Conservation (phyloP, 208 protist genomes). For the Wallacemonas sp. region DNA sequence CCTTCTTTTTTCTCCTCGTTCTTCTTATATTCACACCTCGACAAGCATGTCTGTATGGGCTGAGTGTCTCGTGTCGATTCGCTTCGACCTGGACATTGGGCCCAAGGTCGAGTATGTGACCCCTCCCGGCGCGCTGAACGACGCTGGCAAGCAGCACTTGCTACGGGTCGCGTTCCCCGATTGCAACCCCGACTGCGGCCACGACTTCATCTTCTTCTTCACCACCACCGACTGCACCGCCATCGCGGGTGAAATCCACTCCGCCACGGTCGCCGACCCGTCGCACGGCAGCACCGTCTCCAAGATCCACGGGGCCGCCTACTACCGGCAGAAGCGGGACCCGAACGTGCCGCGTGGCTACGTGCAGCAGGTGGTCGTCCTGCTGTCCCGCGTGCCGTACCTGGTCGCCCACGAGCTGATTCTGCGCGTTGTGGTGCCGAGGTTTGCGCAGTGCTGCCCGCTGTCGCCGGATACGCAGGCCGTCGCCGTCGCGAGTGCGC, state of each 20-base stretch:
- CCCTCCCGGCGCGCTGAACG: slow-evolving; percentile 55
- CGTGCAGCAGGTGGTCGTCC: slow-evolving; percentile 86
- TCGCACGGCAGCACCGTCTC: slow-evolving; percentile 22
- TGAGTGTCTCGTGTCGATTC: slow-evolving; percentile 80
- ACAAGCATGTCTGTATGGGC: slow-evolving; percentile 54
- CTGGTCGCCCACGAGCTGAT: slow-evolving; percentile 79
- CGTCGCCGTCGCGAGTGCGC: slow-evolving; percentile 57
- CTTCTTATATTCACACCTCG: too few relatives aligned
- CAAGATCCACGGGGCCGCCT: slow-evolving; percentile 73
- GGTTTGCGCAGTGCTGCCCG: slow-evolving; percentile 79
- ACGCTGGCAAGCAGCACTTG: slow-evolving; percentile 47
- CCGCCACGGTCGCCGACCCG: slow-evolving; percentile 13
- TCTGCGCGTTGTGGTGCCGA: slow-evolving; percentile 74
- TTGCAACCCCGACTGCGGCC: slow-evolving; percentile 78
- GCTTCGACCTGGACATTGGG: slow-evolving; percentile 86
- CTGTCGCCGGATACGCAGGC: slow-evolving; percentile 77
- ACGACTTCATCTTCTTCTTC: slow-evolving; percentile 90
- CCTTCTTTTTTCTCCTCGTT: too few relatives aligned
- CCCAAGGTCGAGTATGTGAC: slow-evolving; percentile 70
- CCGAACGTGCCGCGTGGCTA: slow-evolving; percentile 70
- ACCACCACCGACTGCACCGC: slow-evolving; percentile 63
- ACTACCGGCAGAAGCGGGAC: slow-evolving; percentile 87
- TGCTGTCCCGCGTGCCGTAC: slow-evolving; percentile 80
- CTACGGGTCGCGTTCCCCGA: slow-evolving; percentile 79
- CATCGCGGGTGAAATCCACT: slow-evolving; percentile 10